These are phyloP conservation scores for Camellia sinensis DNA, from an alignment of 148 eudicot genomes.

Conservation along the genomic window DNA sequence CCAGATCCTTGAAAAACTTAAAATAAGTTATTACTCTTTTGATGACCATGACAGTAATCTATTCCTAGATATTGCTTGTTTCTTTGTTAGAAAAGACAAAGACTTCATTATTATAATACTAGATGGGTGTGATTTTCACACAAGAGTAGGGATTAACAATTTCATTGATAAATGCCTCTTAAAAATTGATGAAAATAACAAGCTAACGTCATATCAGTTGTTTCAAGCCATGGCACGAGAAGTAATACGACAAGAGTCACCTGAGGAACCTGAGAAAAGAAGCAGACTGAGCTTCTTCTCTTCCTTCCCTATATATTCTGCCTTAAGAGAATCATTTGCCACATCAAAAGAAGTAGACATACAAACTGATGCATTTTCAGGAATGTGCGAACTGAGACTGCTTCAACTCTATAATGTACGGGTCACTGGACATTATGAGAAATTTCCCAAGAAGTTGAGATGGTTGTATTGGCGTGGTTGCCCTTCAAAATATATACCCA, in stretches of 20 bases:
- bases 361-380: too few species aligned
- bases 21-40: background rate
- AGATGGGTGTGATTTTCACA: background rate
- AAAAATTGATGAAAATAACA: background rate
- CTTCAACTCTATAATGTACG: too few species aligned
- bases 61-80: slow-evolving; percentile 9
- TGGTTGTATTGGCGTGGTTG: too few species aligned
- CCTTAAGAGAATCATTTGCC: too few species aligned
- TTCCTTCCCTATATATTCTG: too few species aligned
- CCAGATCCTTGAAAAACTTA: background rate
- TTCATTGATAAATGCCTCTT: background rate
- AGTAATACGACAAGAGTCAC: slow-evolving; percentile 7
- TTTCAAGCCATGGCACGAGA: slow-evolving; percentile 13
- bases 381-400: too few species aligned
- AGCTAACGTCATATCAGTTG: slow-evolving; percentile 5
- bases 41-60: background rate
- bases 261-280: slow-evolving; percentile 5
- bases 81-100: background rate
- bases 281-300: too few species aligned
- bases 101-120: background rate
- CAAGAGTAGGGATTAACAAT: background rate
- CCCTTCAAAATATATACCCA: too few species aligned
- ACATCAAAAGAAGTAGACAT: too few species aligned
- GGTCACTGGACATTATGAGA: too few species aligned
- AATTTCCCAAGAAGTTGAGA: too few species aligned